These are phyloP conservation scores for Ophiostoma novo-ulmi DNA, from an alignment of 2,329 filamentous ascomycete genomes.

Conservation along the genomic window DNA sequence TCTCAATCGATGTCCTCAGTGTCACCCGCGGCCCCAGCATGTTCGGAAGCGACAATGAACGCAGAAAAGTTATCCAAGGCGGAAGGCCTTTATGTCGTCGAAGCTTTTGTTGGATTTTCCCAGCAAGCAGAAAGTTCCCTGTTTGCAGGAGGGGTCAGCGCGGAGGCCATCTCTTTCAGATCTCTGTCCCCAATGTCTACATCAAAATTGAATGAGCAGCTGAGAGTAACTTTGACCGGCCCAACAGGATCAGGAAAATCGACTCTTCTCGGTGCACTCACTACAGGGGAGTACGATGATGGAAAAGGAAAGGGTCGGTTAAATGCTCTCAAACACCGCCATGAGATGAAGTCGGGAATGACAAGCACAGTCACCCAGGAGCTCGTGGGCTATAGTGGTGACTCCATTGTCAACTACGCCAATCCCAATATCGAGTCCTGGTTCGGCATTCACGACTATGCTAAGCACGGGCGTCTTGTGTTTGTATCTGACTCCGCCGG, in stretches of 20 bases:
- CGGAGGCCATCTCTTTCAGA: background rate
- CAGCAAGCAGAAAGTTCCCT: background rate
- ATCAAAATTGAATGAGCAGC: slow-evolving; percentile 51
- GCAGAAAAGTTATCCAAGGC: background rate
- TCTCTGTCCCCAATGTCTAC: background rate
- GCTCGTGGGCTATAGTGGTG: slow-evolving; percentile 71
- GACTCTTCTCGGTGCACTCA: slow-evolving; percentile 79
- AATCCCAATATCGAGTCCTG: slow-evolving; percentile 84
- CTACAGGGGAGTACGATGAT: slow-evolving; percentile 84
- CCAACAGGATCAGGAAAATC: slow-evolving; percentile 91
- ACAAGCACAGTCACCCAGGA: slow-evolving; percentile 95
- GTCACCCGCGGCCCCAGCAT: background rate
- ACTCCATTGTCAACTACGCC: slow-evolving; percentile 71
- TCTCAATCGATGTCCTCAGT: background rate
- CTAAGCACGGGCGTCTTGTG: slow-evolving; percentile 68
- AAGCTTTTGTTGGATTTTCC: slow-evolving; percentile 79
- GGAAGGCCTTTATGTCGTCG: slow-evolving; percentile 69
- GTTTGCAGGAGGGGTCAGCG: background rate
- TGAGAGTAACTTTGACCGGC: slow-evolving; percentile 81
- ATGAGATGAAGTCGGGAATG: slow-evolving; percentile 85
- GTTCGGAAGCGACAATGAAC: background rate
- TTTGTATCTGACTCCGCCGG: slow-evolving; percentile 91
- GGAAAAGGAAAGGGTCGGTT: slow-evolving; percentile 84
- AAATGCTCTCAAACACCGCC: slow-evolving; percentile 83
- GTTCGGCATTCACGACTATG: slow-evolving; percentile 84